Evolutionary conservation across 2,329 filamentous ascomycete genomes (phyloP), one percentile per base, ranked within the genome.

Genomic region (Clarireedia paspali): DNA sequence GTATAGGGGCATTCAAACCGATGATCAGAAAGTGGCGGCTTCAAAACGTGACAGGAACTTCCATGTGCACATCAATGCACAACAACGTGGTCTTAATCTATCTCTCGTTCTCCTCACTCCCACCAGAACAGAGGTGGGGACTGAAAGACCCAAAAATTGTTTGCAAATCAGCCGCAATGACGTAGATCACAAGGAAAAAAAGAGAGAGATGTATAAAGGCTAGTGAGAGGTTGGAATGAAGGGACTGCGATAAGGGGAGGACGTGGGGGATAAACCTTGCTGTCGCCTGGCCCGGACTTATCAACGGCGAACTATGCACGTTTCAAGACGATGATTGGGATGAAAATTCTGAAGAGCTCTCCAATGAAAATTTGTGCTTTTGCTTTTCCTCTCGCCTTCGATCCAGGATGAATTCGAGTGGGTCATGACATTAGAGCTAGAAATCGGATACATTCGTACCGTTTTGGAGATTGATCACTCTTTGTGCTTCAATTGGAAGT

Each of bases 51-150:
- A 55, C 47, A 50, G 52, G 52, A 50, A 44, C 27, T 17, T 17
- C 52, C 52, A 44, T 55, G 52, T 55, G 52, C 23, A 17, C 40
- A 55, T 55, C 52, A 55, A 55, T 55, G 52, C 52, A 50, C 42
- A 49, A 50, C 34, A 49, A 36, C 27, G 14, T 50, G 36, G 52
- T 48, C 44, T 10, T 10, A 30, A 30, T 30, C 27, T 30, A 30
- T 30, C 20, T 30, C 27, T 10, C 7, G 27, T 3, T 9, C 27
- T 10, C 10, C 27, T 9, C 27, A 7, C 27, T 30, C 27, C 7
- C 27, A 30, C 27, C 27, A 10, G 7, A 30, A 7, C 27, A 30
- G 27, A 7, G 7, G 10, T 9, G 7, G 27, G 27, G 27, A 30
- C 27, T 10, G 2, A 9, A 9, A 7, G 27, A 7, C 27, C 24